Conservation (phyloP, 2,329 filamentous ascomycete species). For the Didymella exigua region DNA sequence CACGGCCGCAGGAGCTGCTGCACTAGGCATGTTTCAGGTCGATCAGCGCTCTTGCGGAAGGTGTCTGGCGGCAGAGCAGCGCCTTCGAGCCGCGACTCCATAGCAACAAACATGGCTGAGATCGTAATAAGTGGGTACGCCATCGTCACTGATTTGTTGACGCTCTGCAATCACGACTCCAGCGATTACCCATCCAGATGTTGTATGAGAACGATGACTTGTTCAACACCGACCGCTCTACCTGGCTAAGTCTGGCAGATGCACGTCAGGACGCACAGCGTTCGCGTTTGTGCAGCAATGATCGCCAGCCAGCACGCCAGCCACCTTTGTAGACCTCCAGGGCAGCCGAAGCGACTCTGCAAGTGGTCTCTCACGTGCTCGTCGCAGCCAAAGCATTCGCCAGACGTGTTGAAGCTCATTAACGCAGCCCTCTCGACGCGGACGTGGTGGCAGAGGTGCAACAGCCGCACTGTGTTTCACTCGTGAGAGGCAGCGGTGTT, state of each 20-base stretch:
- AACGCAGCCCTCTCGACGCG: not conserved
- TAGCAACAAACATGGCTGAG: conserved; percentile 10
- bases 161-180: not conserved
- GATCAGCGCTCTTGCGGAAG: conserved; percentile 7
- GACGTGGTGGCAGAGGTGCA: not conserved
- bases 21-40: conserved; percentile 14
- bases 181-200: not conserved
- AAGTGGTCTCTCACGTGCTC: conserved; percentile 1
- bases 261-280: conserved; percentile 15
- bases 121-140: conserved; percentile 10
- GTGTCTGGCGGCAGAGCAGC: conserved; percentile 11
- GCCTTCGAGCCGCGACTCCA: conserved; percentile 10
- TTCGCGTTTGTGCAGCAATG: conserved; percentile 9
- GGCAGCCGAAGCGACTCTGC: conserved; percentile 3
- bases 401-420: not conserved
- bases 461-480: conserved; percentile 4
- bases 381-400: not conserved
- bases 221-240: not conserved
- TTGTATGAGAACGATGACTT: not conserved
- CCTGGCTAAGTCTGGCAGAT: conserved; percentile 2
- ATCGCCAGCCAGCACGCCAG: conserved; percentile 12
- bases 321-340: conserved; percentile 10
- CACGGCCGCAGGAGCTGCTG: not conserved
- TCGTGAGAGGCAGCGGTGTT: conserved; percentile 2
- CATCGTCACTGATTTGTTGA: not conserved